Evolutionary conservation across 352 stramenopile species (phyloP).

Genomic region (Plasmopara viticola): DNA sequence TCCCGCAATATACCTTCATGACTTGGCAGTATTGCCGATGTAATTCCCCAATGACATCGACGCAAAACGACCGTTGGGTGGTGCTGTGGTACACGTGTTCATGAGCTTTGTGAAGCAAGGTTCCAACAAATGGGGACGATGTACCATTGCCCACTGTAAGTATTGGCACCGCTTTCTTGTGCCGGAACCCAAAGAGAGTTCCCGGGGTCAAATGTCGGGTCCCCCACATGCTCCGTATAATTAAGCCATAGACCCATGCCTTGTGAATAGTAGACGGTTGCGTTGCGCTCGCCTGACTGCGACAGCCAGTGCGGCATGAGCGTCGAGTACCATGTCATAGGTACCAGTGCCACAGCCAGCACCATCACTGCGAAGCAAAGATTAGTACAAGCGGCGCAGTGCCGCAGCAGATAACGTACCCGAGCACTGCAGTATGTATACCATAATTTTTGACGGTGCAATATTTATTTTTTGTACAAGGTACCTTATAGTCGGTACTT

Average conservation of each 20-base stretch:
- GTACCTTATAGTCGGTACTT: not conserved
- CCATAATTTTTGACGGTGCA: slow-evolving; percentile 16
- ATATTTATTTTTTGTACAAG: too few species aligned
- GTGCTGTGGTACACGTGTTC: slow-evolving; percentile 13
- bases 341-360: slow-evolving; percentile 39
- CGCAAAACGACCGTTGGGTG: slow-evolving; percentile 37
- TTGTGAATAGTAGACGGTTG: slow-evolving; percentile 63
- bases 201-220: slow-evolving; percentile 53
- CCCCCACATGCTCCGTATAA: slow-evolving; percentile 71
- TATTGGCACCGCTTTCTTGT: slow-evolving; percentile 51
- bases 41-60: slow-evolving; percentile 47
- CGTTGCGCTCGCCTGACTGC: slow-evolving; percentile 47
- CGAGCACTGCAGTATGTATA: slow-evolving; percentile 38
- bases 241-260: slow-evolving; percentile 78
- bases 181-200: slow-evolving; percentile 75
- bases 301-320: slow-evolving; percentile 62
- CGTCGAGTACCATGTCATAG: slow-evolving; percentile 62
- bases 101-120: not conserved
- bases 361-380: slow-evolving; percentile 37
- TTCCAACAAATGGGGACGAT: slow-evolving; percentile 2
- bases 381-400: slow-evolving; percentile 1
- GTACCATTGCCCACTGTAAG: slow-evolving; percentile 60
- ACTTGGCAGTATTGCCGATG: slow-evolving; percentile 71
- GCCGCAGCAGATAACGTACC: slow-evolving; percentile 10
- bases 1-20: slow-evolving; percentile 62